These are phyloP conservation scores for Cucumis cinereus DNA, from an alignment of 306 rosid species.

Conservation along the genomic window DNA sequence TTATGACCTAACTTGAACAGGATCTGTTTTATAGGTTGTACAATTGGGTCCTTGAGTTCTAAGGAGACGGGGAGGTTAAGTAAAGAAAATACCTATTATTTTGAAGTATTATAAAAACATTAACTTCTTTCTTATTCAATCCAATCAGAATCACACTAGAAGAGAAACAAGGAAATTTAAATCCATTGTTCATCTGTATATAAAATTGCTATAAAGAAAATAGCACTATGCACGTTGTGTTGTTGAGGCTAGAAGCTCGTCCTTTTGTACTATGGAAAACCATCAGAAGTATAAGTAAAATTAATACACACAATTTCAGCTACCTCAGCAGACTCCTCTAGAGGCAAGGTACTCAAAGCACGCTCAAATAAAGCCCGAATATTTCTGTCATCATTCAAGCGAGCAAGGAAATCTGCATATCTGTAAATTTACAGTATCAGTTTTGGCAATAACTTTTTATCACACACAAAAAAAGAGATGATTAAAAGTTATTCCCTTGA, in stretches of 20 bases:
- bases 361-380: constrained; percentile 95
- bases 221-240: neutral
- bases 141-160: neutral
- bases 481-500: neutral
- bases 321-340: constrained; percentile 81
- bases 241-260: neutral
- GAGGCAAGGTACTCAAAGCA: constrained; percentile 72
- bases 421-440: constrained; percentile 26
- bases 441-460: neutral
- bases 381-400: constrained; percentile 86
- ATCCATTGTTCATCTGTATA: neutral
- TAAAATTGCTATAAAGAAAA: neutral
- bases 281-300: neutral
- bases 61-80: neutral
- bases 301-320: neutral
- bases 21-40: too few species aligned
- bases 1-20: too few species aligned
- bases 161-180: neutral
- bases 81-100: neutral
- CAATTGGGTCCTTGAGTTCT: too few species aligned
- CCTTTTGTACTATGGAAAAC: neutral
- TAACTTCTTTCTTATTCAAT: neutral
- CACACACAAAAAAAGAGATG: neutral
- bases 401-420: constrained; percentile 90
- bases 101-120: neutral